These are phyloP conservation scores for Penicillium vulpinum DNA, from an alignment of 2,329 filamentous ascomycete genomes.

Conservation along the genomic window DNA sequence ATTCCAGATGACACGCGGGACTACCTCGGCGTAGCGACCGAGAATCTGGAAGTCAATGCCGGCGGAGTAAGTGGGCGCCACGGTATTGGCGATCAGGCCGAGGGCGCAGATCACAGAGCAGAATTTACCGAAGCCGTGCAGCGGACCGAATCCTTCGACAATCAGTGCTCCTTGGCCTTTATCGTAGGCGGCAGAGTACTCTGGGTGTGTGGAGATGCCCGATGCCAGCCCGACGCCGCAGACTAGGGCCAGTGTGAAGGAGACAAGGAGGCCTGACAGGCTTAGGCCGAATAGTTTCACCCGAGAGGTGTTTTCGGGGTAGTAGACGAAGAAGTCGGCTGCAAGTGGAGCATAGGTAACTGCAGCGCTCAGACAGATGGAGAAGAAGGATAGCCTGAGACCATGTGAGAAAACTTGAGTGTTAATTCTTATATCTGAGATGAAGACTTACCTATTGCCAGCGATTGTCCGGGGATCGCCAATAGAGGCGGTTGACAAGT, in stretches of 20 bases:
- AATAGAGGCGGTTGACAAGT: conserved; percentile 52
- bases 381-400: conserved; percentile 64
- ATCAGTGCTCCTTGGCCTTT: conserved; percentile 64
- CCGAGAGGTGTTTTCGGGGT: conserved; percentile 54
- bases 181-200: conserved; percentile 60
- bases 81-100: conserved; percentile 65
- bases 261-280: conserved; percentile 56
- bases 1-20: conserved; percentile 67
- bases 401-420: not conserved
- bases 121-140: conserved; percentile 66
- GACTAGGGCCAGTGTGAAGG: conserved; percentile 62
- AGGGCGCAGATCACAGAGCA: conserved; percentile 65
- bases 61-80: conserved; percentile 64
- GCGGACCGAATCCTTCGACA: conserved; percentile 59
- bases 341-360: conserved; percentile 64
- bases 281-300: conserved; percentile 59
- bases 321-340: conserved; percentile 70
- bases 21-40: conserved; percentile 56
- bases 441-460: conserved; percentile 43
- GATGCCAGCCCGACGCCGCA: conserved; percentile 64
- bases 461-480: conserved; percentile 55
- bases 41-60: conserved; percentile 70
- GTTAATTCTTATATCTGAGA: not conserved
- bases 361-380: conserved; percentile 64
- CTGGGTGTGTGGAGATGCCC: conserved; percentile 53